These are phyloP conservation scores for Lentinula boryana DNA, from an alignment of 768 basidiomycete genomes.

Conservation along the genomic window DNA sequence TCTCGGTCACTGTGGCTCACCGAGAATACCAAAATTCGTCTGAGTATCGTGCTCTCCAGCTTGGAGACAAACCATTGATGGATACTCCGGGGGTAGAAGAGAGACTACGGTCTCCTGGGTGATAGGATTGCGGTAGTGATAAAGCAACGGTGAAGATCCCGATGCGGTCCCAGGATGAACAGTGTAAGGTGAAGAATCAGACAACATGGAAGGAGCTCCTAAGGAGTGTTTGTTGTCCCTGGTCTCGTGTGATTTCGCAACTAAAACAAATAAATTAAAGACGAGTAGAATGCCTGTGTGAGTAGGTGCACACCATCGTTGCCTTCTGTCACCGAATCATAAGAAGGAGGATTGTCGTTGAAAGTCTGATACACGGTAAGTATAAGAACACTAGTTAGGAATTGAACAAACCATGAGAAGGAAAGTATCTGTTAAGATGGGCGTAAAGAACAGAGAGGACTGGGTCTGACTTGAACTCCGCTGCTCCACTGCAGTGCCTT, in stretches of 20 bases:
- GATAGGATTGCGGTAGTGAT: conserved; percentile 60
- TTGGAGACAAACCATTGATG: conserved; percentile 84
- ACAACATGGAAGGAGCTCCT: not conserved
- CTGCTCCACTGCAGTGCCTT: not conserved
- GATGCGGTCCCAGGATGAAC: conserved; percentile 15
- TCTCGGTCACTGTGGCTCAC: conserved; percentile 28
- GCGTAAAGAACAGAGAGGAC: not conserved
- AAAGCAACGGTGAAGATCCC: conserved; percentile 45
- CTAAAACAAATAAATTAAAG: not conserved
- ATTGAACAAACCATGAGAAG: conserved; percentile 3
- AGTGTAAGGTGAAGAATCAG: conserved; percentile 18
- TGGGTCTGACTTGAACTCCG: not conserved
- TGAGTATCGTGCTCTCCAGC: conserved; percentile 58
- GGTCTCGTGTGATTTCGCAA: not conserved
- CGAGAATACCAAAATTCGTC: conserved; percentile 65
- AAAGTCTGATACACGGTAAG: conserved; percentile 3
- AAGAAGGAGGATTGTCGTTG: conserved; percentile 44
- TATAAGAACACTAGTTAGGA: not conserved
- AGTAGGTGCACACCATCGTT: not conserved
- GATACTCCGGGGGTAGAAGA: conserved; percentile 68
- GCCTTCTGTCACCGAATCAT: conserved; percentile 31
- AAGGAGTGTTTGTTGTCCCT: conserved; percentile 12
- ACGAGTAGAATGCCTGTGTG: not conserved
- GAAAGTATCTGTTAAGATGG: not conserved
- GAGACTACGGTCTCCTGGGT: conserved; percentile 58